A percentile compares a stretch with the other conserved stretches of the same genome.
These are phyloP conservation scores for Canariomyces notabilis DNA, from an alignment of 2,329 filamentous ascomycete species.

Conservation along the genomic window DNA sequence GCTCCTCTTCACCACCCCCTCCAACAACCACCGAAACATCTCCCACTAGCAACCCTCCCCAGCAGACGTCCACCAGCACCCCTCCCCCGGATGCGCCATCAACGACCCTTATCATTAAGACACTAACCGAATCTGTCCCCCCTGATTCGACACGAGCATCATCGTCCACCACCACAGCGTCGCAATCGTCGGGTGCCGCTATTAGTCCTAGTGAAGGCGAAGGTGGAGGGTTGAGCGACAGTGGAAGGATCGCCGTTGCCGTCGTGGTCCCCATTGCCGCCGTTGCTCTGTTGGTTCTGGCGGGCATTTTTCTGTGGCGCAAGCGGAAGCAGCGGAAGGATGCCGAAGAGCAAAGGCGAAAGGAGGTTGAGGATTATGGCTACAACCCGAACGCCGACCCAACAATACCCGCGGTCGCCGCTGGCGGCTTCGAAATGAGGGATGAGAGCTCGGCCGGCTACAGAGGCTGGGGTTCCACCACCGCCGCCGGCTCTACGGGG, in stretches of 20 bases:
- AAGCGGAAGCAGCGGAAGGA: conserved; percentile 80
- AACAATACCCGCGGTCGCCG: conserved; percentile 53
- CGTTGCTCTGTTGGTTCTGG: conserved; percentile 73
- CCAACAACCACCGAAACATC: conserved; percentile 15
- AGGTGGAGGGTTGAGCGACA: conserved; percentile 48
- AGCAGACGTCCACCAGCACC: conserved; percentile 18
- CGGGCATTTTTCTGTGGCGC: conserved; percentile 79
- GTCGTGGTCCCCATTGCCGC: conserved; percentile 90
- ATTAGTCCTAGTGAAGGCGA: conserved; percentile 27
- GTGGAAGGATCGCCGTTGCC: conserved; percentile 79
- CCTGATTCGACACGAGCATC: conserved; percentile 8
- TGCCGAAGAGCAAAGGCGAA: conserved; percentile 81
- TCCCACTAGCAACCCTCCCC: conserved; percentile 12
- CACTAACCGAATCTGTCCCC: conserved; percentile 11
- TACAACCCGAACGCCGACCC: conserved; percentile 98
- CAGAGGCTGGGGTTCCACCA: conserved; percentile 87
- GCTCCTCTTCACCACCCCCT: conserved; percentile 11
- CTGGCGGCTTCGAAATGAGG: conserved; percentile 61
- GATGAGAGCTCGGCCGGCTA: conserved; percentile 77
- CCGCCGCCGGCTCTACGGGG: conserved; percentile 59
- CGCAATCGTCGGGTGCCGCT: conserved; percentile 26
- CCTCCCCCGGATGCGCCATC: conserved; percentile 1
- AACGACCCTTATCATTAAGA: conserved; percentile 16
- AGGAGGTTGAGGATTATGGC: conserved; percentile 95
- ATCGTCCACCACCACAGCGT: conserved; percentile 25